Conservation (phyloP, 176 grass and related monocot genomes). For the Oryza australiensis region DNA sequence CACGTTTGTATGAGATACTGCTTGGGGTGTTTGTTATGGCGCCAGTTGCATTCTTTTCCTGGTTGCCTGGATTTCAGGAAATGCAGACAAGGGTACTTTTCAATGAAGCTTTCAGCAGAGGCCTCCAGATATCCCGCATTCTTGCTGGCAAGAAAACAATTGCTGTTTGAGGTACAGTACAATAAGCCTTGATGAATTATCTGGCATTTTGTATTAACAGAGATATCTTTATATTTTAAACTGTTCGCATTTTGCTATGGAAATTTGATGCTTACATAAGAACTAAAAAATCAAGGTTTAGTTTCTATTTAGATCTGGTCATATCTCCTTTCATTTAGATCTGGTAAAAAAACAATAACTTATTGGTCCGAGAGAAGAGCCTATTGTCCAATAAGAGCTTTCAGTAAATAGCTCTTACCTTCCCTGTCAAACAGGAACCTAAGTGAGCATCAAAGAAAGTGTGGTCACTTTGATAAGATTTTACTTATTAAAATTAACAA, state of each 20-base stretch:
- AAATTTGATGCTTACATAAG: constrained; percentile 9
- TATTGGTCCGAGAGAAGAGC: background rate
- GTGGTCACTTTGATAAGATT: background rate
- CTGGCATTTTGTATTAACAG: constrained; percentile 5
- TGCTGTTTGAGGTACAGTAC: constrained; percentile 77
- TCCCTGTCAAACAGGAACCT: background rate
- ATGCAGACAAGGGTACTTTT: constrained; percentile 98
- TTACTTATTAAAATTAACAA: background rate
- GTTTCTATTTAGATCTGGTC: background rate
- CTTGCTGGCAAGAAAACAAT: constrained; percentile 79
- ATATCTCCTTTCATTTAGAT: background rate
- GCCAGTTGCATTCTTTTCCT: constrained; percentile 85
- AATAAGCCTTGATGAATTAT: background rate
- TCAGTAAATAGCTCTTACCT: background rate
- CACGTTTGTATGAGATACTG: constrained; percentile 85
- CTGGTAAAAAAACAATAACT: too few relatives aligned
- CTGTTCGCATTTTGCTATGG: background rate
- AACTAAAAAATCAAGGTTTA: background rate
- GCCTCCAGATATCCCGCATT: constrained; percentile 94
- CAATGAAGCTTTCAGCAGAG: constrained; percentile 97
- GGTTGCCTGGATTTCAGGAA: constrained; percentile 96
- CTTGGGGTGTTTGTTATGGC: constrained; percentile 87
- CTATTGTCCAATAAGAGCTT: background rate
- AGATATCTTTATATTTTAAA: constrained; percentile 5
- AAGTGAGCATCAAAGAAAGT: background rate